These are phyloP conservation scores for Pyrenochaeta sp. DNA, from an alignment of 2,329 filamentous ascomycete species.

Conservation along the genomic window DNA sequence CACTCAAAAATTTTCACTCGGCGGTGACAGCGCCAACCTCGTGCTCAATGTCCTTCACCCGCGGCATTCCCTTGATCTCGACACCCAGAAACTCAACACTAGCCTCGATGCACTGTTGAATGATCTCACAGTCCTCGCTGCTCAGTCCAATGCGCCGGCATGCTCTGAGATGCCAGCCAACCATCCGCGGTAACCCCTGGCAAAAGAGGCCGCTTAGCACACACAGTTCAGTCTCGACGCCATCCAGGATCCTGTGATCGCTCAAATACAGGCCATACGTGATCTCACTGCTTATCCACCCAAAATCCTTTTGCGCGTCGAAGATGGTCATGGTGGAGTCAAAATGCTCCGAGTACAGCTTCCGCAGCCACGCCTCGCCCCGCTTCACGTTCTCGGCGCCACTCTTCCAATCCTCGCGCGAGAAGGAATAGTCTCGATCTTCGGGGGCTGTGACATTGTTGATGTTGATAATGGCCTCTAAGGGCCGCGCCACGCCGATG, in stretches of 20 bases:
- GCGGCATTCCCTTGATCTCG: slow-evolving; percentile 2
- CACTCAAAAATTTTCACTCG: neutral
- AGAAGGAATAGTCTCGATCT: slow-evolving; percentile 61
- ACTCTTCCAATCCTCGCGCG: slow-evolving; percentile 62
- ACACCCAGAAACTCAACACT: slow-evolving; percentile 10
- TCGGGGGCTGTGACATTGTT: slow-evolving; percentile 58
- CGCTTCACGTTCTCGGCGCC: slow-evolving; percentile 60
- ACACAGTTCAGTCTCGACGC: slow-evolving; percentile 60
- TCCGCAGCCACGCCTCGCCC: slow-evolving; percentile 61
- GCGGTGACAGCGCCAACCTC: slow-evolving; percentile 3
- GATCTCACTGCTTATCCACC: slow-evolving; percentile 59
- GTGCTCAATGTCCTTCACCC: slow-evolving; percentile 16
- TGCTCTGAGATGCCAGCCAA: slow-evolving; percentile 61
- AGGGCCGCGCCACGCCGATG: slow-evolving; percentile 65
- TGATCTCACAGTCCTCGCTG: slow-evolving; percentile 46
- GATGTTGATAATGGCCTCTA: slow-evolving; percentile 64
- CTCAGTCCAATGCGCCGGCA: slow-evolving; percentile 54
- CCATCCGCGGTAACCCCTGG: slow-evolving; percentile 58
- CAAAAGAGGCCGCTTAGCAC: slow-evolving; percentile 61
- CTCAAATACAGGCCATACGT: slow-evolving; percentile 63
- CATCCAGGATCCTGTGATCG: slow-evolving; percentile 60
- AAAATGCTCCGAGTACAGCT: slow-evolving; percentile 60
- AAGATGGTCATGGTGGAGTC: slow-evolving; percentile 42
- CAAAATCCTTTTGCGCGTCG: slow-evolving; percentile 51
- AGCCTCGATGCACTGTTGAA: slow-evolving; percentile 37